phyloP scores from a whole-genome alignment of 805 yeast species.

The Candida oleophila region DNA sequence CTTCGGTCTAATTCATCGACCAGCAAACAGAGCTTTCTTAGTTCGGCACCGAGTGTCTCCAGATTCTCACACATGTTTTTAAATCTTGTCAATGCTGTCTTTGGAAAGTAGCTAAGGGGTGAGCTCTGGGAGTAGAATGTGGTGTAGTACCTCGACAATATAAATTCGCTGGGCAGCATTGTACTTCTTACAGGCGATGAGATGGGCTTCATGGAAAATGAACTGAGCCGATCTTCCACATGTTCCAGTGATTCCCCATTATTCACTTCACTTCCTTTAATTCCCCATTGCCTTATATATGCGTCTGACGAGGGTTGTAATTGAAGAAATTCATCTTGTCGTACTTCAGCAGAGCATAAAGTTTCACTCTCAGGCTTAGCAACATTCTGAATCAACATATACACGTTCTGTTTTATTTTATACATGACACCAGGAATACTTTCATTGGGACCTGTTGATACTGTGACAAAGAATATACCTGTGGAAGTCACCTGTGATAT shows the following conservation, averaged over 20 bases:
- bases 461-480: background rate
- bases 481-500: background rate
- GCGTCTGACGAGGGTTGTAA: background rate
- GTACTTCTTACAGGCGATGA: background rate
- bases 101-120: constrained; percentile 42
- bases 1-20: constrained; percentile 43
- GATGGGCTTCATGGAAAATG: background rate
- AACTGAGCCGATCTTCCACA: background rate
- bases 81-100: constrained; percentile 50
- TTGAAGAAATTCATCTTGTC: background rate
- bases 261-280: too few species aligned
- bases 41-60: constrained; percentile 14
- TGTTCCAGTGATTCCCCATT: background rate
- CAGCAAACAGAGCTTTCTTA: constrained; percentile 31
- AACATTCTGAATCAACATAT: background rate
- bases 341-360: background rate
- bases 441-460: background rate
- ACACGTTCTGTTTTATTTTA: background rate
- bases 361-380: background rate
- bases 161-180: constrained; percentile 13
- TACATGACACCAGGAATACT: background rate
- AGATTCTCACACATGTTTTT: constrained; percentile 37
- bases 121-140: constrained; percentile 39
- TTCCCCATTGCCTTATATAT: background rate
- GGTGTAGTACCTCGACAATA: constrained; percentile 32